Evolutionary conservation across 192 early-diverging fungal species (phyloP), one percentile per base, ranked within the genome.

Genomic region (Coemansia interrupta): DNA sequence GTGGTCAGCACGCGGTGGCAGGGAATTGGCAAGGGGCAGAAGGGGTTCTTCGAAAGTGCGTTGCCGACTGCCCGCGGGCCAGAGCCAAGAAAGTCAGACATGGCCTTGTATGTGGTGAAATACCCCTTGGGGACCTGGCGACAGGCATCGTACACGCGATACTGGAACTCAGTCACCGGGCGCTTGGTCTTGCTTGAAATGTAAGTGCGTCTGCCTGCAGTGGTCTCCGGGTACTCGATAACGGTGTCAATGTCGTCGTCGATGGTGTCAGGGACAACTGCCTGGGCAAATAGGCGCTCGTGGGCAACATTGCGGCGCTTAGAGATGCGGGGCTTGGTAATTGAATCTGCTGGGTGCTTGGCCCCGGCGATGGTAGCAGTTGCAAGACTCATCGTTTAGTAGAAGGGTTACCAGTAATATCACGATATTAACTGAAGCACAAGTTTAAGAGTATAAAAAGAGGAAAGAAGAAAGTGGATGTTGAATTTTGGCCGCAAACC

Each of bases 1-100:
- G 83, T 65, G 10, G 84, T 79, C 53, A 88, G 56, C 17, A 90
- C 83, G 11, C 89, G 81, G 62, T 90, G 87, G 61, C 89, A 90
- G 2, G 89, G 87, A 0, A 90, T 78, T 5, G 86, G 88, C 6
- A 80, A 53, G 19, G 89, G 89, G 19, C 78, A 80, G 58, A 86
- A 90, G 3, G 89, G 89, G 57, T 90, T 90, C 49, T 78, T 67
- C 17, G 77, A 53, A 46, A 90, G 67, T 9, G 87, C 89, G 17
- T 85, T 83, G 1, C 89, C 89, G 0, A 90, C 86, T 0, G 86
- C 86, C 0, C 89, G 73, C 13, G 87, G 83, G 0, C 73, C 75
- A 6, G 85, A 83, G n/a, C 66, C 60, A 28, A 90, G 49, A 7
- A 83, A 80, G 38, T 86, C 84, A 0, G 85, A 78, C 20, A 90